phyloP scores from a whole-genome alignment of 176 grass and related monocot genomes.

The Oryza meridionalis region DNA sequence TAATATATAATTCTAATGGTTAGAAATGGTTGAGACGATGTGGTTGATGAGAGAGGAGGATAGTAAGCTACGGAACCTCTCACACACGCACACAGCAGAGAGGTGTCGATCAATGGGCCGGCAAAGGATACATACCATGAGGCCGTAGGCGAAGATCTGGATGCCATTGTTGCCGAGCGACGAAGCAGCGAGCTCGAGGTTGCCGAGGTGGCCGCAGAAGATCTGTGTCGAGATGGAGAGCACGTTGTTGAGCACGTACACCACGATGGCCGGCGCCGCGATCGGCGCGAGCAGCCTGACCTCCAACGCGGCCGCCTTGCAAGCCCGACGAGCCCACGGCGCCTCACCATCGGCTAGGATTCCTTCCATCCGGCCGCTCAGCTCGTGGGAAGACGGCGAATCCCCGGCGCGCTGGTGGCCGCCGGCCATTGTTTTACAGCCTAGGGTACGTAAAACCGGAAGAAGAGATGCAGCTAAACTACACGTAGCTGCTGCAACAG shows the following conservation, averaged over 20 bases:
- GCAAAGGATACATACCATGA: slow-evolving; percentile 50
- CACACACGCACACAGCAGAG: too few species aligned
- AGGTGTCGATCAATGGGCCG: too few species aligned
- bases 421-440: neutral
- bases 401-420: neutral
- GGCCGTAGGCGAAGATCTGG: slow-evolving; percentile 74
- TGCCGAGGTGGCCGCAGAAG: neutral
- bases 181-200: neutral
- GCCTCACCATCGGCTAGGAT: too few species aligned
- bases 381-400: too few species aligned
- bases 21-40: too few species aligned
- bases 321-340: neutral
- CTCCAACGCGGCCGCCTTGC: neutral
- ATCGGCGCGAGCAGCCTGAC: neutral
- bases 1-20: too few species aligned
- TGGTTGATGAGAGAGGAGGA: too few species aligned
- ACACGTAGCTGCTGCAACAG: too few species aligned
- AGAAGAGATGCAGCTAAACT: too few species aligned
- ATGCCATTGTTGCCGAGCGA: slow-evolving; percentile 66
- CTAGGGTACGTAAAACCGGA: too few species aligned
- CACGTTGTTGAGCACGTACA: slow-evolving; percentile 3
- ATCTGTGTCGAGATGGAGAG: neutral
- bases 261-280: neutral
- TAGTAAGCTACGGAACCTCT: too few species aligned
- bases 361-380: too few species aligned